Conservation (phyloP, 805 yeast genomes). For the Kodamaea leandrae region DNA sequence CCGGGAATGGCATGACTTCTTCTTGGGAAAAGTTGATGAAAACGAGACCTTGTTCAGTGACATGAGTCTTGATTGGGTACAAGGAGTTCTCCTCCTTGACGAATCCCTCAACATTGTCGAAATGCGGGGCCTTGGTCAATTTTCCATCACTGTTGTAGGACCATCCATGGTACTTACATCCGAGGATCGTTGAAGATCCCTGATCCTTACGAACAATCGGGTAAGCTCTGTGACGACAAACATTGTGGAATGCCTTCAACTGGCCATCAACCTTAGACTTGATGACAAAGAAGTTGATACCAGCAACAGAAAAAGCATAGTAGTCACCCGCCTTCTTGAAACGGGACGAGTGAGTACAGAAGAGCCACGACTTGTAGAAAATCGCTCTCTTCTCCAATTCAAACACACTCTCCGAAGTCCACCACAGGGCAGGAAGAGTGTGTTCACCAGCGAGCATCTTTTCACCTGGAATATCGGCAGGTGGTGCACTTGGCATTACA, state of each 20-base stretch:
- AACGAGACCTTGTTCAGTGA: constrained; percentile 55
- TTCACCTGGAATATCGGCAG: constrained; percentile 15
- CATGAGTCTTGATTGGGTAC: constrained; percentile 52
- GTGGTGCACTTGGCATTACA: constrained; percentile 24
- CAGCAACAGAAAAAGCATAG: constrained; percentile 48
- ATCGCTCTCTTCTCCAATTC: constrained; percentile 59
- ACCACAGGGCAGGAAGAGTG: constrained; percentile 66
- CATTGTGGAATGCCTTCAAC: constrained; percentile 60
- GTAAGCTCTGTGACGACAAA: constrained; percentile 64
- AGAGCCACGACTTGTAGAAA: constrained; percentile 57
- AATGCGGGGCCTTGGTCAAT: constrained; percentile 60
- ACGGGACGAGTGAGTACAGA: constrained; percentile 49
- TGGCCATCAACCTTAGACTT: constrained; percentile 46
- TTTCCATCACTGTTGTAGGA: constrained; percentile 60
- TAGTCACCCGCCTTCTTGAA: constrained; percentile 60
- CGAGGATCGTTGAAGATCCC: constrained; percentile 56
- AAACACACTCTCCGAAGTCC: constrained; percentile 57
- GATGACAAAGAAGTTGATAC: constrained; percentile 55
- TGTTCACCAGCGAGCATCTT: constrained; percentile 29
- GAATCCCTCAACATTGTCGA: constrained; percentile 58
- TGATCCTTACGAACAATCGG: constrained; percentile 58
- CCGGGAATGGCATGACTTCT: constrained; percentile 47
- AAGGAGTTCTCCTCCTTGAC: constrained; percentile 54
- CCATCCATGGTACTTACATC: constrained; percentile 68
- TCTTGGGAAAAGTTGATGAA: constrained; percentile 52